phyloP scores from a whole-genome alignment of 441 rosid genomes.

The Syzygium malaccense region DNA sequence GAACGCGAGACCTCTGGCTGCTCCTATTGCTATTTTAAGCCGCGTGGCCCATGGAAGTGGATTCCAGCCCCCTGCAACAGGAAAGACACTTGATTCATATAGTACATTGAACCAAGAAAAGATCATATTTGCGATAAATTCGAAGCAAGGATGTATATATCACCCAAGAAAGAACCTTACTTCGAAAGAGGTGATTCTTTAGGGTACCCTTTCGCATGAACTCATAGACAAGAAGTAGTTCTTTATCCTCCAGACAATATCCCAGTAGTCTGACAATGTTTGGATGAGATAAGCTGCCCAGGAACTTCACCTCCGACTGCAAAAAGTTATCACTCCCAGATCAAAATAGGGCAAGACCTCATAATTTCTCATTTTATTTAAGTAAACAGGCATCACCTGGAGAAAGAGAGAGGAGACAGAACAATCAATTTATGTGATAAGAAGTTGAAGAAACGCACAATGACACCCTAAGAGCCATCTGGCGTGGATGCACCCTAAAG shows the following conservation, averaged over 20 bases:
- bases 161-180: background rate
- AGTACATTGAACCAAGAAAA: background rate
- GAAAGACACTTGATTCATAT: background rate
- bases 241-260: background rate
- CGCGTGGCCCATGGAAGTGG: background rate
- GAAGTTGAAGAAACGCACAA: background rate
- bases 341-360: background rate
- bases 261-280: background rate
- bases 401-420: background rate
- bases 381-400: background rate
- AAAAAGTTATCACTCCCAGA: background rate
- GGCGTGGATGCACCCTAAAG: background rate
- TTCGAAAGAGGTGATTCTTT: too few relatives aligned
- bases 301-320: background rate
- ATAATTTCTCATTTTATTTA: background rate
- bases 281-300: background rate
- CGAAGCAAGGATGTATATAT: background rate
- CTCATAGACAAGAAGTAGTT: background rate
- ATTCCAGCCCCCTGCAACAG: background rate
- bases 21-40: background rate
- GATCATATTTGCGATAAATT: too few relatives aligned
- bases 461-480: background rate
- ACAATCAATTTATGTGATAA: background rate
- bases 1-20: background rate
- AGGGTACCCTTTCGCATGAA: too few relatives aligned